A percentile compares a stretch with the other conserved stretches of the same genome.
These are phyloP conservation scores for Strobilomyces confusus DNA, from an alignment of 768 basidiomycete species.

Conservation along the genomic window DNA sequence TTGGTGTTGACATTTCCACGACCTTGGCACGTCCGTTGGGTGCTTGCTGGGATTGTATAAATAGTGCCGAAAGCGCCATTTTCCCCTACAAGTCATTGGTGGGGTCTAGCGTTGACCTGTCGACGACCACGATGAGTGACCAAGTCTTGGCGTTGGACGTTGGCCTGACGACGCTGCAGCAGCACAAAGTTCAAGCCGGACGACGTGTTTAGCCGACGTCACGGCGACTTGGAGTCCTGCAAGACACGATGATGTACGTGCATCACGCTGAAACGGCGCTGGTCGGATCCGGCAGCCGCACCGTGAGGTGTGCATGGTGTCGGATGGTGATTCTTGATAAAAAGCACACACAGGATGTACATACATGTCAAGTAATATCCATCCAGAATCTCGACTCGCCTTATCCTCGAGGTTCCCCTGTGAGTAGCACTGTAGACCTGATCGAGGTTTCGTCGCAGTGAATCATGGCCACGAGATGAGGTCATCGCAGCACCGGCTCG, in stretches of 20 bases:
- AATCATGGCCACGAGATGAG: not conserved
- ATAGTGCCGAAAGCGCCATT: not conserved
- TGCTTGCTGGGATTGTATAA: not conserved
- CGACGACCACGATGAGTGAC: not conserved
- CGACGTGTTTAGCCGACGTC: too few relatives aligned
- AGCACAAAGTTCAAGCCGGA: not conserved
- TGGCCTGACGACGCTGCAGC: not conserved
- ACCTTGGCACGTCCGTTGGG: not conserved
- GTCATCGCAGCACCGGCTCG: not conserved
- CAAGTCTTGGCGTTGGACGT: not conserved
- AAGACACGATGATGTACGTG: not conserved
- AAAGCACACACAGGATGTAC: not conserved
- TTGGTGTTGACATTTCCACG: not conserved
- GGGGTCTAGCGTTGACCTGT: not conserved
- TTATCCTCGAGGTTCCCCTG: conserved; percentile 13
- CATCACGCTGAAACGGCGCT: not conserved
- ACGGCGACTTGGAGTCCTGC: not conserved
- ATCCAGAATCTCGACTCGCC: conserved; percentile 9
- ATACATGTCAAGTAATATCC: not conserved
- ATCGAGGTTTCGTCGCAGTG: not conserved
- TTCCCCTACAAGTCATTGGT: not conserved
- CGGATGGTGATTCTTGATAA: not conserved
- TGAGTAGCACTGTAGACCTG: not conserved
- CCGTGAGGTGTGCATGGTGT: not conserved
- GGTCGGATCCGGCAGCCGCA: not conserved